phyloP scores from a whole-genome alignment of 2,329 filamentous ascomycete species.

The Epichloe coenophiala region DNA sequence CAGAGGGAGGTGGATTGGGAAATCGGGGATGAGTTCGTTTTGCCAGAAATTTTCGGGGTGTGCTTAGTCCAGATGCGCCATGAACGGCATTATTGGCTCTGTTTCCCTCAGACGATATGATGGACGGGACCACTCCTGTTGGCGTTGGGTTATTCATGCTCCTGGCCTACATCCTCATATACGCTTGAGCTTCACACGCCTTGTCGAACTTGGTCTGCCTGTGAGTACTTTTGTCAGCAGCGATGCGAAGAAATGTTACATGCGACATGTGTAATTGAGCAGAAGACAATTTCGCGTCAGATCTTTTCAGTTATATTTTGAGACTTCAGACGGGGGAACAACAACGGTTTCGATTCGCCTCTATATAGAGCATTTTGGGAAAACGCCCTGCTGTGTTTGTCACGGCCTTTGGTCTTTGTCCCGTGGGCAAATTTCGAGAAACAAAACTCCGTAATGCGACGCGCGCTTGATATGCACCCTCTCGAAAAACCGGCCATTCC shows the following conservation, averaged over 20 bases:
- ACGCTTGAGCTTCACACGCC: background rate
- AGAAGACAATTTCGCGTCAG: conserved; percentile 34
- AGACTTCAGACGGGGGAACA: conserved; percentile 35
- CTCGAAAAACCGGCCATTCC: background rate
- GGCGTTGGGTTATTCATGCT: conserved; percentile 4
- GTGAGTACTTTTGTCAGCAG: background rate
- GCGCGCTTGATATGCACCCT: background rate
- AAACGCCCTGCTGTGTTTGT: conserved; percentile 27
- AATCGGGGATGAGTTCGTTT: conserved; percentile 4
- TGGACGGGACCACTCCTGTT: background rate
- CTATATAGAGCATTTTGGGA: conserved; percentile 1
- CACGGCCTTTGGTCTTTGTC: conserved; percentile 45
- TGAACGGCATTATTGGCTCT: background rate
- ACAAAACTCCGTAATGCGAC: conserved; percentile 40
- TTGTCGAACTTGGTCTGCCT: background rate
- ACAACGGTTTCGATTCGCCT: conserved; percentile 32
- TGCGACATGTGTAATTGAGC: background rate
- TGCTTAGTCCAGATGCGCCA: background rate
- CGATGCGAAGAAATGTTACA: background rate
- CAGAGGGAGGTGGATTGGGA: background rate
- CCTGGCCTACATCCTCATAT: conserved; percentile 4
- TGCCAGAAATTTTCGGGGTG: conserved; percentile 1
- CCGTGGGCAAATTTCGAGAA: conserved; percentile 28
- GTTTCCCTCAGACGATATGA: background rate
- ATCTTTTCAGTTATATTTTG: conserved; percentile 58